A percentile compares a stretch with the other conserved stretches of the same genome.
These are phyloP conservation scores for Chaetomiaceae sp. DNA, from an alignment of 2,329 filamentous ascomycete genomes.

Conservation along the genomic window DNA sequence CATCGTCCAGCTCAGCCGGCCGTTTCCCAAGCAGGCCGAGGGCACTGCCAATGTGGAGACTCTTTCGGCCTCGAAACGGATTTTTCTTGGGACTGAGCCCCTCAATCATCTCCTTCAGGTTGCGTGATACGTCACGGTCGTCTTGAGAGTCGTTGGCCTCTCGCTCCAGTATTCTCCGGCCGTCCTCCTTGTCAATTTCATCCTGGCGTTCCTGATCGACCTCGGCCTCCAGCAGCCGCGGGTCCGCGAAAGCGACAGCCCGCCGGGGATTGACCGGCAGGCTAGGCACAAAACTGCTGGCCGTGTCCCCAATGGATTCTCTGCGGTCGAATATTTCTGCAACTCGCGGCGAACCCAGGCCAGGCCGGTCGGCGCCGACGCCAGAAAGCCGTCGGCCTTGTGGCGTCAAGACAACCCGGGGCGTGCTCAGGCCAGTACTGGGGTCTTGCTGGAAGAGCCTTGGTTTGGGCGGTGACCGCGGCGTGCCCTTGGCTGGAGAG, in stretches of 20 bases:
- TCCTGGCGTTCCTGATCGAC: constrained; percentile 55
- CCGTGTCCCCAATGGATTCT: constrained; percentile 62
- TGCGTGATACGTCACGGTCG: constrained; percentile 58
- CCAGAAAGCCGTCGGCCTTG: constrained; percentile 57
- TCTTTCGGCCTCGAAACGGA: constrained; percentile 61
- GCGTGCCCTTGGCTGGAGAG: constrained; percentile 27
- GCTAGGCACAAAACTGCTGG: constrained; percentile 56
- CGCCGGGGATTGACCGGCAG: constrained; percentile 31
- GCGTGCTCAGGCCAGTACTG: constrained; percentile 51
- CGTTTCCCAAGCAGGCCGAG: constrained; percentile 68
- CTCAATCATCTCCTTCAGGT: constrained; percentile 70
- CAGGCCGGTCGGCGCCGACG: constrained; percentile 61
- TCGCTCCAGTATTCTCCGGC: too few relatives aligned
- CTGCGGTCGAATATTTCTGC: constrained; percentile 65
- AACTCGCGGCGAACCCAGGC: constrained; percentile 69
- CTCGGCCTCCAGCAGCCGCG: constrained; percentile 55
- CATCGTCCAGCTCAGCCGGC: constrained; percentile 63
- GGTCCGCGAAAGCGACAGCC: constrained; percentile 60
- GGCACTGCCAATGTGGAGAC: constrained; percentile 68
- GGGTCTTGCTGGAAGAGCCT: constrained; percentile 49
- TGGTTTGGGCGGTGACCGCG: constrained; percentile 25
- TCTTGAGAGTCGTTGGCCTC: too few relatives aligned
- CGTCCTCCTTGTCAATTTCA: constrained; percentile 56
- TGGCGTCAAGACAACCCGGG: constrained; percentile 58
- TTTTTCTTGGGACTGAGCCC: constrained; percentile 72